Conservation (phyloP, 352 stramenopile species). For the Halophytophthora polymorphica region DNA sequence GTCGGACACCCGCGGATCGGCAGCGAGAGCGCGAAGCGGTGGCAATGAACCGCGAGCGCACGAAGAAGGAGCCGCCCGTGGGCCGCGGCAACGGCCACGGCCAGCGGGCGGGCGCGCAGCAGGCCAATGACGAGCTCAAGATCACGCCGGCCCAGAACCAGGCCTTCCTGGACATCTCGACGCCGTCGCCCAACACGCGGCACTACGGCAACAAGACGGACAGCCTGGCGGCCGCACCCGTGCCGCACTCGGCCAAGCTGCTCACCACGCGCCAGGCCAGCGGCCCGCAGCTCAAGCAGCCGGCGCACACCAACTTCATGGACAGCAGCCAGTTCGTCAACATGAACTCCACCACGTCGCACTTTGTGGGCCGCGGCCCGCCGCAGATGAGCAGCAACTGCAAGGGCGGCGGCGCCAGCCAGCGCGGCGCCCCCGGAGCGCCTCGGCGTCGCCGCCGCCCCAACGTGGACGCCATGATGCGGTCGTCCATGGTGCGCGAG, state of each 20-base stretch:
- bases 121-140: constrained; percentile 33
- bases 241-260: constrained; percentile 7
- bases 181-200: constrained; percentile 35
- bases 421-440: neutral
- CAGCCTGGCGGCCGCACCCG: constrained; percentile 7
- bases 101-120: constrained; percentile 15
- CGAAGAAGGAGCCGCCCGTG: constrained; percentile 33
- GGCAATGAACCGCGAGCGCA: constrained; percentile 34
- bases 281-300: constrained; percentile 25
- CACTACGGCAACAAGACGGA: constrained; percentile 17
- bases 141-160: constrained; percentile 48
- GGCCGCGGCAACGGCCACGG: too few relatives aligned
- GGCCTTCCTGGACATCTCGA: constrained; percentile 69
- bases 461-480: constrained; percentile 68
- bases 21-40: constrained; percentile 11
- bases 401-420: constrained; percentile 20
- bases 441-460: constrained; percentile 42
- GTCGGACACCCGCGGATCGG: too few relatives aligned
- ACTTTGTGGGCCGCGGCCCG: constrained; percentile 25
- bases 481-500: constrained; percentile 57
- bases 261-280: constrained; percentile 4
- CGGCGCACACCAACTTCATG: constrained; percentile 53
- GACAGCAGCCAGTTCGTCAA: constrained; percentile 54
- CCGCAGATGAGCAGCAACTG: constrained; percentile 28
- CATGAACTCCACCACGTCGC: constrained; percentile 28